Conservation (phyloP, 2,329 filamentous ascomycete species). For the Coniella lustricola region DNA sequence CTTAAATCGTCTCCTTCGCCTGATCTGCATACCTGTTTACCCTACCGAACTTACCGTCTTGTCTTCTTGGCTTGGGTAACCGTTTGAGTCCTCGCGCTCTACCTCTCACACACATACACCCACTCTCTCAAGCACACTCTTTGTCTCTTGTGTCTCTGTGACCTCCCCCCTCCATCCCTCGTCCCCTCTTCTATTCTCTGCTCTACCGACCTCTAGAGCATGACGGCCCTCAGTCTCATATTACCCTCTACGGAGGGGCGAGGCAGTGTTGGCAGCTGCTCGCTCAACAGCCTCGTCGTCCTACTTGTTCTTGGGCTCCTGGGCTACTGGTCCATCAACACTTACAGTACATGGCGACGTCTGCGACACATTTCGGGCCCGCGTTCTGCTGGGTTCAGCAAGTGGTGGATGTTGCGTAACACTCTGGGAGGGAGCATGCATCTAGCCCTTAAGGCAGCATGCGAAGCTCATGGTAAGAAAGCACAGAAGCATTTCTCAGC, state of each 20-base stretch:
- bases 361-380: conserved; percentile 24
- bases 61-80: not conserved
- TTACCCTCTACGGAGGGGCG: not conserved
- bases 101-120: not conserved
- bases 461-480: conserved; percentile 21
- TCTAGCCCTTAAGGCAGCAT: conserved; percentile 21
- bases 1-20: conserved; percentile 1
- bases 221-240: conserved; percentile 10
- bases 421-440: conserved; percentile 22
- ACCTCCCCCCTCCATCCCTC: not conserved
- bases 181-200: not conserved
- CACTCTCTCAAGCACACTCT: too few species aligned
- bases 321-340: conserved; percentile 16
- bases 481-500: not conserved
- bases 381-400: conserved; percentile 20
- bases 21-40: not conserved
- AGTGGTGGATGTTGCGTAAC: conserved; percentile 25
- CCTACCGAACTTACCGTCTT: conserved; percentile 5
- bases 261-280: not conserved
- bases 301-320: conserved; percentile 14
- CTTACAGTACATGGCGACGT: conserved; percentile 20
- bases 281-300: conserved; percentile 2
- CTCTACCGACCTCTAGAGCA: not conserved
- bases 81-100: not conserved
- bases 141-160: too few species aligned